Evolutionary conservation across 169 alveolate genomes (phyloP).

Genomic region (Neospora caninum): DNA sequence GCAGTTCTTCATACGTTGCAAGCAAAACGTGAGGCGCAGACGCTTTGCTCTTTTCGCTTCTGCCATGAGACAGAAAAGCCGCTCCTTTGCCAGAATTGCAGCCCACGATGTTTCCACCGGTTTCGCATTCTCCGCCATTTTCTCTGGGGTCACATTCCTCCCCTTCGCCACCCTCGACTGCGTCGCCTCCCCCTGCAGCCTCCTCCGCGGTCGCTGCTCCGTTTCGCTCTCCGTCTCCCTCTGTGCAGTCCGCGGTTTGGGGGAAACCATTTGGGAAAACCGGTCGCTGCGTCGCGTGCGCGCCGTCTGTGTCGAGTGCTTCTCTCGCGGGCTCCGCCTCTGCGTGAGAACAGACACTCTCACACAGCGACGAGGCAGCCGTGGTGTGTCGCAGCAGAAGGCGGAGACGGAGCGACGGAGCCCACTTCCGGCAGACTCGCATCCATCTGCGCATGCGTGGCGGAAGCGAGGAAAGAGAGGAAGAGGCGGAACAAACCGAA

Average conservation of each 20-base stretch:
- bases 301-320: too few species aligned
- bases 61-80: not conserved
- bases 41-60: not conserved
- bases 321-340: too few species aligned
- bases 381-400: not conserved
- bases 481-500: not conserved
- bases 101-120: not conserved
- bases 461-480: not conserved
- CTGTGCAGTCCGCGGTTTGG: too few species aligned
- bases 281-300: too few species aligned
- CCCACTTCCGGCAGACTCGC: conserved; percentile 23
- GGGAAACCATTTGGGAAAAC: too few species aligned
- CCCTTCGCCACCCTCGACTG: not conserved
- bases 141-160: not conserved
- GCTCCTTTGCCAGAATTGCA: not conserved
- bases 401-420: not conserved
- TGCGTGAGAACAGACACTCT: not conserved
- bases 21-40: not conserved
- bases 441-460: conserved; percentile 16
- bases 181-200: not conserved
- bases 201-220: not conserved
- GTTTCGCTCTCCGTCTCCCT: too few species aligned
- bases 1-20: not conserved
- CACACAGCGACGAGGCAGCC: not conserved
- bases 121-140: not conserved